Evolutionary conservation across 2,329 filamentous ascomycete genomes (phyloP).

Genomic region (Tolypocladium tundrense): DNA sequence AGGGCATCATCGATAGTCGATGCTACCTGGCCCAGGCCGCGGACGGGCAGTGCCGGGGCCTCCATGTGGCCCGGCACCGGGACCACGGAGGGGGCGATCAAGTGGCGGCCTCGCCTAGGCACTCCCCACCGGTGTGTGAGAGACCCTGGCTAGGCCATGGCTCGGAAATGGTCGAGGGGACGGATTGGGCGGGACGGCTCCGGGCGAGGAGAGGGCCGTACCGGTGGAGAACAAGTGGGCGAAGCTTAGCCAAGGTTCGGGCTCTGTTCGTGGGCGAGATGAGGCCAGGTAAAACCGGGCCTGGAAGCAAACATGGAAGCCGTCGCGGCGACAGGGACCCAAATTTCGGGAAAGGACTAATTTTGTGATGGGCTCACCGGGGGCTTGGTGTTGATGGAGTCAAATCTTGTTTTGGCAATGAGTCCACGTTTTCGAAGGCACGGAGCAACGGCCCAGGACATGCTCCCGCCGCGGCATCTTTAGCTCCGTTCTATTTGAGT

Average conservation of each 20-base stretch:
- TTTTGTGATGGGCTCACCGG: not conserved
- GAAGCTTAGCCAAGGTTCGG: not conserved
- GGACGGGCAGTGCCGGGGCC: not conserved
- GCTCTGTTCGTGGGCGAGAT: not conserved
- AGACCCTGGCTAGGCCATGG: not conserved
- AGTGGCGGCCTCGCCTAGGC: not conserved
- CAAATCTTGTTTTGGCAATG: not conserved
- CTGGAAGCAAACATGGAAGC: not conserved
- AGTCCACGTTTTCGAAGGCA: not conserved
- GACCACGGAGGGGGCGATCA: not conserved
- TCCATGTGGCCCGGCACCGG: not conserved
- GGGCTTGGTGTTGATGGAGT: not conserved
- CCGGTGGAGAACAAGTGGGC: constrained; percentile 2
- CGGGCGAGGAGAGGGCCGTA: constrained; percentile 5
- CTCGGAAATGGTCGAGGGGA: not conserved
- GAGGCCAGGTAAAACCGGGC: not conserved
- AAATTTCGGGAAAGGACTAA: not conserved
- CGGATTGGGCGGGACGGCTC: not conserved
- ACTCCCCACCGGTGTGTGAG: not conserved
- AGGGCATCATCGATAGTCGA: not conserved
- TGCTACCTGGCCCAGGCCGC: not conserved
- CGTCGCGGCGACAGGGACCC: not conserved
- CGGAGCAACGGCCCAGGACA: not conserved
- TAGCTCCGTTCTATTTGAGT: not conserved
- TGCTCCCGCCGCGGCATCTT: not conserved